phyloP scores from a whole-genome alignment of 225 moss, liverwort and hornwort species.

The Neckera pumila region DNA sequence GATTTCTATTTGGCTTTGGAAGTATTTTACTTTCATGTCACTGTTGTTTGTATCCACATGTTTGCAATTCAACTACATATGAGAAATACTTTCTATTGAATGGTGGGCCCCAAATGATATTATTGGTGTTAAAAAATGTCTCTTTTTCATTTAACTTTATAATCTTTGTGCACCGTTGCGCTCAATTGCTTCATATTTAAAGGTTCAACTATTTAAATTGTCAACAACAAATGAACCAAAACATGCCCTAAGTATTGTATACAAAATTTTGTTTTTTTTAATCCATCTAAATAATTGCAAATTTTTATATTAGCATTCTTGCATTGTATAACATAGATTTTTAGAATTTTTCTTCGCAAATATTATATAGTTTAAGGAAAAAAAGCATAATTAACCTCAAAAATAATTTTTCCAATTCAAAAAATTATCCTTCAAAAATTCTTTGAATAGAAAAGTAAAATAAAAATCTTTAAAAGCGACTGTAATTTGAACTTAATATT shows the following conservation, averaged over 20 bases:
- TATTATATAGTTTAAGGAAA: background rate
- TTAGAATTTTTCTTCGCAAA: background rate
- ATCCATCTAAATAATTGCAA: background rate
- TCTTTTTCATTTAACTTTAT: background rate
- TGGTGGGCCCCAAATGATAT: background rate
- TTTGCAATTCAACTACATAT: background rate
- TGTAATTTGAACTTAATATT: background rate
- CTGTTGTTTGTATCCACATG: background rate
- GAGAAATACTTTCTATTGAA: background rate
- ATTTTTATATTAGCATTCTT: background rate
- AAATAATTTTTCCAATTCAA: background rate
- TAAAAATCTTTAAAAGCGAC: background rate
- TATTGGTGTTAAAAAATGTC: background rate
- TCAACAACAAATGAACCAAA: background rate
- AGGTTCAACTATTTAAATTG: background rate
- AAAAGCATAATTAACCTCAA: background rate
- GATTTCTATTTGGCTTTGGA: background rate
- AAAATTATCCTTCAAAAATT: background rate
- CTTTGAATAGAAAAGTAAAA: background rate
- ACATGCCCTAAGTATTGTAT: fast-evolving
- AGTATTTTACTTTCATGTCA: background rate
- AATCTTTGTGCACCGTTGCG: background rate
- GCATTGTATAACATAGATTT: background rate
- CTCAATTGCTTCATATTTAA: background rate
- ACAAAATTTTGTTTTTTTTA: background rate